Conservation (phyloP, 257 asterid genomes). For the Penstemon barbatus region DNA sequence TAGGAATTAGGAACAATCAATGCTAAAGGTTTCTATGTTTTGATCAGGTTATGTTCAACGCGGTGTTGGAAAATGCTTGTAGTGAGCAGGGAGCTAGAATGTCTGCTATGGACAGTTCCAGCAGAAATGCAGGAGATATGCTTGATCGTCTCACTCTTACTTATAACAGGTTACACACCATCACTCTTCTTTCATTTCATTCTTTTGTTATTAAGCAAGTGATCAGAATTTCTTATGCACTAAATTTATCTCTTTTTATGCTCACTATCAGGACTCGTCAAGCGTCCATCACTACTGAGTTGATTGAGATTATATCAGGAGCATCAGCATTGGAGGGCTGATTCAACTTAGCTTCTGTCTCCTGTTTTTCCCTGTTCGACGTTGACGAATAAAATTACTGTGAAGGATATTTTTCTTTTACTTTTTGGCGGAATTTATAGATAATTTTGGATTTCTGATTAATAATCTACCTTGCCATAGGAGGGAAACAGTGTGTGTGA, state of each 20-base stretch:
- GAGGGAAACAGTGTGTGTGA: constrained; percentile 28
- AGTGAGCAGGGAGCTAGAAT: constrained; percentile 99
- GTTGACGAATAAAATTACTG: constrained; percentile 49
- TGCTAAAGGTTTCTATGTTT: background rate
- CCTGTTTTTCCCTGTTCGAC: constrained; percentile 27
- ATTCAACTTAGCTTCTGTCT: constrained; percentile 22
- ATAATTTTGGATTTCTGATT: constrained; percentile 24
- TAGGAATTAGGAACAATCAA: constrained; percentile 23
- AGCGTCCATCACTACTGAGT: constrained; percentile 93
- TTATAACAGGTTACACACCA: constrained; percentile 70
- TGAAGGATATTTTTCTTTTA: constrained; percentile 28
- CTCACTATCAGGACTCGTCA: constrained; percentile 78
- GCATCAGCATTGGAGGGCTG: constrained; percentile 83
- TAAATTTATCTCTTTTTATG: constrained; percentile 7
- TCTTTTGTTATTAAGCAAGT: background rate
- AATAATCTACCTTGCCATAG: constrained; percentile 37
- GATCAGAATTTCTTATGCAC: background rate
- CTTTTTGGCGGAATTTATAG: constrained; percentile 21
- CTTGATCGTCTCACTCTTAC: constrained; percentile 98
- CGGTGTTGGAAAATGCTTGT: constrained; percentile 93
- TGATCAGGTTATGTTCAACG: constrained; percentile 86
- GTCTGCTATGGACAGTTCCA: constrained; percentile 99
- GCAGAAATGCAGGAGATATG: constrained; percentile 98
- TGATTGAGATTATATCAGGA: constrained; percentile 92
- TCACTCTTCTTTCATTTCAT: background rate